Percentiles rank a stretch among this genome's conserved stretches.
These are phyloP conservation scores for Tetrastigma voinierianum DNA, from an alignment of 164 flowering plant genomes.

Conservation along the genomic window DNA sequence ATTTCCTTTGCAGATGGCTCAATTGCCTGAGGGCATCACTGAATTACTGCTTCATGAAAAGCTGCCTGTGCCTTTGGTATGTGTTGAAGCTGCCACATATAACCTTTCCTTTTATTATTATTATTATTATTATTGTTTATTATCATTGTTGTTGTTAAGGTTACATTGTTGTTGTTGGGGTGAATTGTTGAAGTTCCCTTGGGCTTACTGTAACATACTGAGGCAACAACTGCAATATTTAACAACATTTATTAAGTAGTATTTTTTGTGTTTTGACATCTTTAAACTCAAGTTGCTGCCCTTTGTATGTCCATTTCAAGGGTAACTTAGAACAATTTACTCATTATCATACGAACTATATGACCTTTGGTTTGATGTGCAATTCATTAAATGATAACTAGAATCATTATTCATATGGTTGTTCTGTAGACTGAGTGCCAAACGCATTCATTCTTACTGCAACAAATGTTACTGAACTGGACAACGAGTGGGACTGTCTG, in stretches of 20 bases:
- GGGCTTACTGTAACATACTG: not conserved
- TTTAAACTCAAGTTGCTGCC: no score
- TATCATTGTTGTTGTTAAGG: no score
- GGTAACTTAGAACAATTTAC: no score
- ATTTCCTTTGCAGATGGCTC: constrained; percentile 72
- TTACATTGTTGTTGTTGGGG: no score
- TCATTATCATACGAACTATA: no score
- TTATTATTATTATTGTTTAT: no score
- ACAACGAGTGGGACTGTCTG: constrained; percentile 78
- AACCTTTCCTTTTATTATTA: no score
- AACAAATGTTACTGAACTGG: constrained; percentile 73
- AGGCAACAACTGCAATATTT: not conserved
- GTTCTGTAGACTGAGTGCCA: constrained; percentile 81
- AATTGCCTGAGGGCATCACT: constrained; percentile 89
- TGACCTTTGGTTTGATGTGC: not conserved
- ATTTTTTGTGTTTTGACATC: no score
- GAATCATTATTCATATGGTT: not conserved
- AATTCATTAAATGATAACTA: not conserved
- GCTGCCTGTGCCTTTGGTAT: constrained; percentile 83
- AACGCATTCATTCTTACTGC: constrained; percentile 72
- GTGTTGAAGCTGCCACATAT: constrained; percentile 19
- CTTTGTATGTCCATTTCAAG: no score
- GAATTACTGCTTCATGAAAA: constrained; percentile 83
- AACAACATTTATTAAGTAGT: no score
- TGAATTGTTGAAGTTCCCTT: no score